Percentiles rank a stretch among this genome's conserved stretches.
Evolutionary conservation across 805 yeast genomes (phyloP).

Genomic region (Yamadazyma paraphyllophila): DNA sequence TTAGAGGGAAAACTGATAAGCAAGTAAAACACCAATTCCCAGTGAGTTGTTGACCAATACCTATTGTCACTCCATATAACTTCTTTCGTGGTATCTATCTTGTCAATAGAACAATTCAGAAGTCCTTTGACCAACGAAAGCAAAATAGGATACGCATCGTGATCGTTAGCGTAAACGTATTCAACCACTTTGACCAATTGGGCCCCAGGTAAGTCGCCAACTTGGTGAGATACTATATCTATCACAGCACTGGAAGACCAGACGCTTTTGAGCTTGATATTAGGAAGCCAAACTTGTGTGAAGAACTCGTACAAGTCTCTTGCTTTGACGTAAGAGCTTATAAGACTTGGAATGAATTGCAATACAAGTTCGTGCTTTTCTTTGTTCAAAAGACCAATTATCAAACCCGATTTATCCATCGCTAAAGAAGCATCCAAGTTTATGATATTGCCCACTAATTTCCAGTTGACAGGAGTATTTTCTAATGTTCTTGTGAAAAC

Average conservation of each 20-base stretch:
- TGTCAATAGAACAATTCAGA: slow-evolving; percentile 26
- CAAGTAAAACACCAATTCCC: slow-evolving; percentile 25
- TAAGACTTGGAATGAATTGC: slow-evolving; percentile 29
- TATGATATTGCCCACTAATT: slow-evolving; percentile 46
- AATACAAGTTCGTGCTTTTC: slow-evolving; percentile 1
- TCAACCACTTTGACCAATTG: slow-evolving; percentile 28
- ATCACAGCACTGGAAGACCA: slow-evolving; percentile 31
- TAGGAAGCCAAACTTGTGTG: slow-evolving; percentile 40
- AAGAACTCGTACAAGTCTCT: slow-evolving; percentile 57
- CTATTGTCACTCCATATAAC: slow-evolving; percentile 1
- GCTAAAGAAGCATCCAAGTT: slow-evolving; percentile 60
- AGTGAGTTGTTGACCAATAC: slow-evolving; percentile 3
- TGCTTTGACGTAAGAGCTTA: slow-evolving; percentile 50
- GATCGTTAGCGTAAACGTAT: slow-evolving; percentile 1
- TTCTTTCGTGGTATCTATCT: slow-evolving; percentile 15
- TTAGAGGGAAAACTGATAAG: slow-evolving; percentile 17
- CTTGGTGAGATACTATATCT: slow-evolving; percentile 35
- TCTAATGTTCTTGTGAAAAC: slow-evolving; percentile 33
- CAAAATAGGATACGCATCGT: background rate
- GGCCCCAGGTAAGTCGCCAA: slow-evolving; percentile 44
- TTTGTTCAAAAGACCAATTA: slow-evolving; percentile 5
- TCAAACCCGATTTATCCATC: slow-evolving; percentile 27
- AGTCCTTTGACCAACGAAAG: slow-evolving; percentile 40
- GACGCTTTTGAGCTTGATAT: slow-evolving; percentile 16
- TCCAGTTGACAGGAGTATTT: slow-evolving; percentile 35